Evolutionary conservation across 768 basidiomycete genomes (phyloP).

Genomic region (Collybiopsis confluens): DNA sequence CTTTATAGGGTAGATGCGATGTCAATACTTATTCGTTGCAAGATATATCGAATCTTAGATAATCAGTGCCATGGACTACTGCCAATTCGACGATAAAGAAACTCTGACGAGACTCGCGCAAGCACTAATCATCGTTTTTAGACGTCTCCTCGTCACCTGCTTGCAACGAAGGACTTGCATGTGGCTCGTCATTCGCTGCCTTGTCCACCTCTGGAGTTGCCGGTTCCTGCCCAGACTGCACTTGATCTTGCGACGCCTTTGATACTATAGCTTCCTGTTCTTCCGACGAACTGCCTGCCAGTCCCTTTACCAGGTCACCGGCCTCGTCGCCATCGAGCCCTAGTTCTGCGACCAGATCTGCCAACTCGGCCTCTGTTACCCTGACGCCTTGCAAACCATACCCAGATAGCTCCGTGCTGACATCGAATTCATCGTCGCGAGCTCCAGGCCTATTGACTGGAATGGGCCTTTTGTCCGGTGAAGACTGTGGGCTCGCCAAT

Average conservation of each 20-base stretch:
- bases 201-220: too few relatives aligned
- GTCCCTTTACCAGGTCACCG: conserved; percentile 64
- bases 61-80: too few relatives aligned
- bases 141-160: too few relatives aligned
- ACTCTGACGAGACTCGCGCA: too few relatives aligned
- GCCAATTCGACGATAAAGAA: too few relatives aligned
- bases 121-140: too few relatives aligned
- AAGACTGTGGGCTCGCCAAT: conserved; percentile 35
- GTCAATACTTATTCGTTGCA: too few relatives aligned
- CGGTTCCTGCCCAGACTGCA: too few relatives aligned
- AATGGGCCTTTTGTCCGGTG: conserved; percentile 39
- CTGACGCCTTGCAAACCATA: conserved; percentile 74
- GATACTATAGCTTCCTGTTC: conserved; percentile 4
- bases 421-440: conserved; percentile 51
- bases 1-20: too few relatives aligned
- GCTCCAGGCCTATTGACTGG: conserved; percentile 47
- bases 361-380: conserved; percentile 72
- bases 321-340: conserved; percentile 78
- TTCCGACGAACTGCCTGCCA: conserved; percentile 31
- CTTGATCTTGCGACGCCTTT: too few relatives aligned
- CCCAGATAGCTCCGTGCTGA: conserved; percentile 63
- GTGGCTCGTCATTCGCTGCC: conserved; percentile 5
- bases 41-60: too few relatives aligned
- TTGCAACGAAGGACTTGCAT: too few relatives aligned
- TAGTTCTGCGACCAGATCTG: conserved; percentile 65